Evolutionary conservation across 2,329 filamentous ascomycete species (phyloP).

Genomic region (Colletotrichum camelliae): DNA sequence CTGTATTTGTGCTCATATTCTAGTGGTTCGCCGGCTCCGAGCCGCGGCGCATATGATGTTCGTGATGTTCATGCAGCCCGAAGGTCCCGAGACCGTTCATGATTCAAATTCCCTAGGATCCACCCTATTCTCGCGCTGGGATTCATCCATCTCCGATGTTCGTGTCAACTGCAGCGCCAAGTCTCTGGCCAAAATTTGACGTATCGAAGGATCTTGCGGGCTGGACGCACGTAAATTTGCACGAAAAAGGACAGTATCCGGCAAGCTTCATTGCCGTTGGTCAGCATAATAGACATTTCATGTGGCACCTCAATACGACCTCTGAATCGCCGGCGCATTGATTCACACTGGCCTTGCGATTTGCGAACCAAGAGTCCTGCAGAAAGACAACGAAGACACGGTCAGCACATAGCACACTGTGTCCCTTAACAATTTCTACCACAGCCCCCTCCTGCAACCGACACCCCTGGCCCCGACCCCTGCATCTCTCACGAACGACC

Average conservation of each 20-base stretch:
- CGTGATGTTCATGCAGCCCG: slow-evolving; percentile 10
- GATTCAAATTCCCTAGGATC: neutral
- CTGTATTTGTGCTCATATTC: neutral
- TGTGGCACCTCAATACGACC: neutral
- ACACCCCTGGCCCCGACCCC: neutral
- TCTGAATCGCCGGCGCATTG: neutral
- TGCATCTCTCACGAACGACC: neutral
- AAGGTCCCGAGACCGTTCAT: slow-evolving; percentile 17
- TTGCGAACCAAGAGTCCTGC: neutral
- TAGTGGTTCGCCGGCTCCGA: neutral
- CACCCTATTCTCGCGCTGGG: neutral
- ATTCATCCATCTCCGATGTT: neutral
- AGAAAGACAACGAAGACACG: neutral
- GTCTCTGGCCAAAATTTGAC: neutral
- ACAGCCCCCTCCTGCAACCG: neutral
- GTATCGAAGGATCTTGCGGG: neutral
- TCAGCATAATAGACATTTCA: neutral
- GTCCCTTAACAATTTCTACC: neutral
- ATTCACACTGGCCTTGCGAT: neutral
- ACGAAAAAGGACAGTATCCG: too few relatives aligned
- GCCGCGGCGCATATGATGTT: neutral
- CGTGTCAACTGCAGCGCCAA: neutral
- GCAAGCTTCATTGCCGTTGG: neutral
- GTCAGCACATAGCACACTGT: neutral
- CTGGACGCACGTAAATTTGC: neutral